Base-by-base conservation (phyloP, 305 asterid species). In the Fraxinus baroniana region DNA sequence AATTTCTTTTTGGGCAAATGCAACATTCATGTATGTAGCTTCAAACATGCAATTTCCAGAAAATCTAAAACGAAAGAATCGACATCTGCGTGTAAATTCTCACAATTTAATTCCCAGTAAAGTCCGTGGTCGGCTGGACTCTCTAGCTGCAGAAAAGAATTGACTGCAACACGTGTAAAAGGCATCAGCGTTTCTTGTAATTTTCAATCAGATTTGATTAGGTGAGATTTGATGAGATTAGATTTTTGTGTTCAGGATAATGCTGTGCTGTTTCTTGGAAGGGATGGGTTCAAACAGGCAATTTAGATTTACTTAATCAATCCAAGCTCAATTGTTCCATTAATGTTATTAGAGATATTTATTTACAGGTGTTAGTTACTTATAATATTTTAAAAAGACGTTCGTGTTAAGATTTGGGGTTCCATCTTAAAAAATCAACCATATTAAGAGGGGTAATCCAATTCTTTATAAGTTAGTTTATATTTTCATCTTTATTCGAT, bases 271-370 rank as follows among this genome's bases (percentile, higher is more conserved):
- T 60, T 82, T 30, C 36, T 30, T 8, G 41, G 70, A 26, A n/a
- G 78, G 76, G 30, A 10, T 39, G 49, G 39, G 26, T 79, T 20
- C 39, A 36, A 78, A 78, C 5, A 12, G 62, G 37, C 82, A 79
- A 78, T 57, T 57, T n/a, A 17, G 30, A 33, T 78, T 55, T 8
- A 22, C 0, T 13, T 2, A 4, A 1, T 30, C 2, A 30, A 30
- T 30, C 32, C 32, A 26, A 26, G 13, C 81, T 64, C 46, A 41
- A 41, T 33, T 62, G 52, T 41, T 41, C 62, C 80, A 55, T n/a
- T 18, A 57, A 57, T 1, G 24, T 17, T 39, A 22, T 41, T 44
- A 49, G 75, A 75, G 52, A 44, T 10, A 9, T 9, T 7, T 39
- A 39, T 39, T 39, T 37, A 39, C 46, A 39, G 12, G 46, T 39